Conservation (phyloP, 2,329 filamentous ascomycete species). For the Monilinia vaccinii-corymbosi region DNA sequence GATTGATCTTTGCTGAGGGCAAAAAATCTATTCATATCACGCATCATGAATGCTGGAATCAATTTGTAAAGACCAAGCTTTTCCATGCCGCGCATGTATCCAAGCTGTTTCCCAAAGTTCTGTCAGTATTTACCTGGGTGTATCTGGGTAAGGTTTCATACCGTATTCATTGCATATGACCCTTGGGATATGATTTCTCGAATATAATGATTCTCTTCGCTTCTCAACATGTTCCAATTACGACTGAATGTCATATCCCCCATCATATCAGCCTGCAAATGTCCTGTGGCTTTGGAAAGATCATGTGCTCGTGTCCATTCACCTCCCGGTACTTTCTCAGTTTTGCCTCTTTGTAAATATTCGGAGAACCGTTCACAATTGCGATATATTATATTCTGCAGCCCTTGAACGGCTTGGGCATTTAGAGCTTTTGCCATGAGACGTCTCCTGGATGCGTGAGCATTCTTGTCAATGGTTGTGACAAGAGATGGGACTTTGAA, state of each 20-base stretch:
- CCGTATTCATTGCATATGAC: background rate
- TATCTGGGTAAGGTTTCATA: background rate
- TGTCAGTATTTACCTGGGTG: background rate
- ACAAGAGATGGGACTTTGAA: background rate
- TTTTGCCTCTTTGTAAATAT: background rate
- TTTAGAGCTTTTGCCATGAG: background rate
- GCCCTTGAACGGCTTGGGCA: background rate
- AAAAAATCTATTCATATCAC: background rate
- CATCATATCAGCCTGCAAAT: background rate
- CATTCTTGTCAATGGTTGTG: background rate
- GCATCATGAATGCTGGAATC: background rate
- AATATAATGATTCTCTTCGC: background rate
- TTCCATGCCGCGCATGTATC: background rate
- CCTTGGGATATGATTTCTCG: background rate
- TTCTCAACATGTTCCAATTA: background rate
- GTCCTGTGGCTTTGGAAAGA: background rate
- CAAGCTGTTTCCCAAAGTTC: background rate
- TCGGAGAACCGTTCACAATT: background rate
- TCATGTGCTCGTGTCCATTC: background rate
- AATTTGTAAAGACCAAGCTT: background rate
- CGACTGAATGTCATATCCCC: background rate
- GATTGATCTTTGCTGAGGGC: background rate
- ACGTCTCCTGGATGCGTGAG: background rate
- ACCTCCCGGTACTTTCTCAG: background rate
- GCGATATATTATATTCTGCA: background rate